A percentile compares a stretch with the other conserved stretches of the same genome.
Conservation (phyloP, 495 filamentous ascomycete species). For the Glonium stellatum region DNA sequence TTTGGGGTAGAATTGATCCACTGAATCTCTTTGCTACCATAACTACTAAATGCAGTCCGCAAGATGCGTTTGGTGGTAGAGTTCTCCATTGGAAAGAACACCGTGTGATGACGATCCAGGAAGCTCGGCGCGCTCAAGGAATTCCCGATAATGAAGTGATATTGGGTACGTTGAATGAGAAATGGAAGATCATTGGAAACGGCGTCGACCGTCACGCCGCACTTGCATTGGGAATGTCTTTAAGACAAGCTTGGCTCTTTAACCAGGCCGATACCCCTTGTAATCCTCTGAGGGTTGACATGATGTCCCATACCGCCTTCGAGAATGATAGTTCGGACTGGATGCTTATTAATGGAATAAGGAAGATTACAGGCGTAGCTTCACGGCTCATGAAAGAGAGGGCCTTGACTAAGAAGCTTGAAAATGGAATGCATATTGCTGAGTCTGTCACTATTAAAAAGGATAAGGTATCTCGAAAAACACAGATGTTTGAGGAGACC, state of each 20-base stretch:
- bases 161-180: conserved; percentile 45
- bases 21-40: conserved; percentile 51
- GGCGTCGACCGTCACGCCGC: conserved; percentile 60
- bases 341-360: no score
- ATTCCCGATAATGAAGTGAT: conserved; percentile 62
- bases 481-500: no score
- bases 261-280: not conserved
- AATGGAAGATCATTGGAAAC: conserved; percentile 63
- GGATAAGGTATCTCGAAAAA: no score
- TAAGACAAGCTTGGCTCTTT: not conserved
- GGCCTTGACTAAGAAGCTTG: no score
- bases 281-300: no score
- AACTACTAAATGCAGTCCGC: conserved; percentile 41
- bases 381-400: no score
- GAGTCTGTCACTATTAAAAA: no score
- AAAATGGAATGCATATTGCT: no score
- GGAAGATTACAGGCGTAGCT: no score
- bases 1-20: conserved; percentile 49
- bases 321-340: no score
- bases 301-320: no score
- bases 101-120: conserved; percentile 52
- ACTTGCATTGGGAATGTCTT: conserved; percentile 46
- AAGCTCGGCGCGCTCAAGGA: conserved; percentile 58
- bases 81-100: conserved; percentile 56
- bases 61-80: conserved; percentile 43